Percentiles rank a stretch among this genome's conserved stretches.
Conservation (phyloP, 1,139 yeast genomes). For the Suhomyces maxii region DNA sequence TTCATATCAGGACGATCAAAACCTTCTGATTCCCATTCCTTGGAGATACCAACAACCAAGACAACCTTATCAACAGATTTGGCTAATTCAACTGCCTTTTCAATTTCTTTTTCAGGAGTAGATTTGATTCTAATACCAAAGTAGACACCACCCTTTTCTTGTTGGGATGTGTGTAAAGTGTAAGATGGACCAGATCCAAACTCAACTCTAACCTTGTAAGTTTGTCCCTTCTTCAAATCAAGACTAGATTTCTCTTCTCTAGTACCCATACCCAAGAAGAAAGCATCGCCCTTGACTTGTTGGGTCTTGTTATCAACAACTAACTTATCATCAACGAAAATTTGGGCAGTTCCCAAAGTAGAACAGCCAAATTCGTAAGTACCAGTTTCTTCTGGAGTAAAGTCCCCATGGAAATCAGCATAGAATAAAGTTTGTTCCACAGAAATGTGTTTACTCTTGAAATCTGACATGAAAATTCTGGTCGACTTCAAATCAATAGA, state of each 20-base stretch:
- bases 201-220: constrained; percentile 46
- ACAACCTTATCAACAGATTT: constrained; percentile 46
- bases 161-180: constrained; percentile 21
- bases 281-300: constrained; percentile 50
- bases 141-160: constrained; percentile 35
- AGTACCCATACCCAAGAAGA: constrained; percentile 50
- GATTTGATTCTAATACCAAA: constrained; percentile 25
- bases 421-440: constrained; percentile 34
- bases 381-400: constrained; percentile 47
- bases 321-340: constrained; percentile 52
- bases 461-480: constrained; percentile 49
- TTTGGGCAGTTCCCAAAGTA: constrained; percentile 53
- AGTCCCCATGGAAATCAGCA: constrained; percentile 45
- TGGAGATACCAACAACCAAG: constrained; percentile 44
- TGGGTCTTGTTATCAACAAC: constrained; percentile 57
- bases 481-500: constrained; percentile 32
- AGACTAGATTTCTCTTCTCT: constrained; percentile 45
- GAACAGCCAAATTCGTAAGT: constrained; percentile 52
- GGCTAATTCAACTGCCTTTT: constrained; percentile 44
- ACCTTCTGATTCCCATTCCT: constrained; percentile 53
- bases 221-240: constrained; percentile 41
- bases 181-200: constrained; percentile 55
- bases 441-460: constrained; percentile 30
- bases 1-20: constrained; percentile 44
- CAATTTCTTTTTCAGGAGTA: constrained; percentile 31